Evolutionary conservation across 2,329 filamentous ascomycete species (phyloP).

Genomic region (Torrubiella hemipterigena): DNA sequence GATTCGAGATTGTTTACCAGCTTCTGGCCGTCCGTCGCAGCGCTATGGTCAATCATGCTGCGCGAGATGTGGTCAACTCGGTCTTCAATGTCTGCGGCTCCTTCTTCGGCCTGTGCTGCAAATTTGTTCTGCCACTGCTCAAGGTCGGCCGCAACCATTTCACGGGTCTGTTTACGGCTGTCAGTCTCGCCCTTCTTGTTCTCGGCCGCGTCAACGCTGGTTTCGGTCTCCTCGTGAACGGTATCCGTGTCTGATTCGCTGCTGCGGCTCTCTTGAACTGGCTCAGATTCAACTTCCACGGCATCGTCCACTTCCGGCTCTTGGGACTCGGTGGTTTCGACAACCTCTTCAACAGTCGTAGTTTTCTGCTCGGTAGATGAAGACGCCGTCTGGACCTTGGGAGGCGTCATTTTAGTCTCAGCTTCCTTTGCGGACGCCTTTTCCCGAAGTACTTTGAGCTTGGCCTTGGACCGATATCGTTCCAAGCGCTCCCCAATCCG

Average conservation of each 20-base stretch:
- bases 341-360: too few relatives aligned
- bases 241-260: too few relatives aligned
- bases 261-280: too few relatives aligned
- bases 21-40: conserved; percentile 51
- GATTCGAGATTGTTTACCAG: conserved; percentile 59
- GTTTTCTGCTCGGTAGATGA: conserved; percentile 1
- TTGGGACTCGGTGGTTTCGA: too few relatives aligned
- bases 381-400: neutral
- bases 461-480: conserved; percentile 43
- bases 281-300: too few relatives aligned
- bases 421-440: neutral
- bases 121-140: conserved; percentile 83
- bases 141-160: conserved; percentile 67
- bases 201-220: too few relatives aligned
- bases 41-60: conserved; percentile 48
- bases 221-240: too few relatives aligned
- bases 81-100: conserved; percentile 59
- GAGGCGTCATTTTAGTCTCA: conserved; percentile 12
- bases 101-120: conserved; percentile 72
- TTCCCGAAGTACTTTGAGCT: conserved; percentile 11
- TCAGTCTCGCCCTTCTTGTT: conserved; percentile 42
- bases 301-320: too few relatives aligned
- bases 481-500: conserved; percentile 86
- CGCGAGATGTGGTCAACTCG: conserved; percentile 47
- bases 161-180: conserved; percentile 43